Evolutionary conservation across 192 early-diverging fungal genomes (phyloP), one percentile per base, ranked within the genome.

Genomic region (Chytriomyces sp.): DNA sequence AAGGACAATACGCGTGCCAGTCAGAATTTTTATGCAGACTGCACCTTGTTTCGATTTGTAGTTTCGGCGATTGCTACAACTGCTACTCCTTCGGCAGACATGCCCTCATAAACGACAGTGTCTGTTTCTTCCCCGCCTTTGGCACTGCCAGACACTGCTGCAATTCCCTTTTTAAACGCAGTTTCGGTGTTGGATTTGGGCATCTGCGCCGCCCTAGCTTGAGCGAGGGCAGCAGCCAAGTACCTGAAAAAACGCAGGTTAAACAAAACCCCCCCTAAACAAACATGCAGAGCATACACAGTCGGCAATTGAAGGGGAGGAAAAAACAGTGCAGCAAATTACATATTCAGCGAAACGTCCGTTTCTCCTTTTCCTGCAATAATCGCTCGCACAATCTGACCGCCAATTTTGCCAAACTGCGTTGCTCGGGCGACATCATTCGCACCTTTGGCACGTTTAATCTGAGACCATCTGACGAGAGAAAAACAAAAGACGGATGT

Each of bases 171-270:
- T 69, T 89, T 92, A 16, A 95, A 80, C 10, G 94, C 91, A 45
- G 79, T 84, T 65, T 94, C 92, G 43, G 94, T 77, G 69, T 81
- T 94, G 64, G 88, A 87, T 71, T 91, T 94, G 6, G 94, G 90
- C 89, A 95, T 84, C 67, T 89, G 90, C 7, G 77, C 78, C 46
- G 80, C 75, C 48, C 82, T 83, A 9, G 91, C 91, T 49, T 86
- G 79, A 50, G 84, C 82, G 6, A 94, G 69, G 13, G 90, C 83
- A 6, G 91, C 77, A 1, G 82, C 69, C 16, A 65, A 43, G 62
- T 77, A 65, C 35, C 35, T 35, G 2, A 35, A 35, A 35, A 35
- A 4, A 35, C 16, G 5, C 28, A 16, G 18, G 3, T 66, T 1
- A 35, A 35, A 35, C 2, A 35, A 35, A 35, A 35, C n/a, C n/a